Evolutionary conservation across 1,284 basidiomycete species (phyloP).

Genomic region (Papiliotrema terrestris): DNA sequence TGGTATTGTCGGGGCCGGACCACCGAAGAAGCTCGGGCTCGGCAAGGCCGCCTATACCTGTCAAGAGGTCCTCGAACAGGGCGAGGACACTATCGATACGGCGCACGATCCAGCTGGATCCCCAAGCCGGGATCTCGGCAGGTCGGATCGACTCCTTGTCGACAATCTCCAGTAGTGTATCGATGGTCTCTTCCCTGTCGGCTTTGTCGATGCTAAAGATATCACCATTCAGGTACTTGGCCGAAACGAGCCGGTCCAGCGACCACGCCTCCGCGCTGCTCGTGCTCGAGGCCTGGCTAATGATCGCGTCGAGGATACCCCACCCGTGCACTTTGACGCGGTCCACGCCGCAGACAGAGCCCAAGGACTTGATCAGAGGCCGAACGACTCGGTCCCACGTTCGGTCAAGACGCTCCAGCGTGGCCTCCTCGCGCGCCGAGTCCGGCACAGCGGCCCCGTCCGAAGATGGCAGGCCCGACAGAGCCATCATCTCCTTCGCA

Average conservation of each 20-base stretch:
- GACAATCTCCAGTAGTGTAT: constrained; percentile 12
- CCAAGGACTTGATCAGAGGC: constrained; percentile 30
- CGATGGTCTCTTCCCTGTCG: constrained; percentile 19
- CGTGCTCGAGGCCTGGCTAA: background rate
- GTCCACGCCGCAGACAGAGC: constrained; percentile 35
- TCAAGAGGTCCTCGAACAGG: constrained; percentile 31
- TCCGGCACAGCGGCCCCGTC: constrained; percentile 24
- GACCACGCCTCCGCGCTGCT: constrained; percentile 8
- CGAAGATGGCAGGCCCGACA: constrained; percentile 35
- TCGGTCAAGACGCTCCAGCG: constrained; percentile 29
- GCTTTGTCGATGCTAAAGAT: constrained; percentile 24
- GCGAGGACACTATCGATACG: constrained; percentile 31
- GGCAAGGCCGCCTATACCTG: constrained; percentile 30
- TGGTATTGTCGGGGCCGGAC: constrained; percentile 16
- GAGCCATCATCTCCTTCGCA: constrained; percentile 24
- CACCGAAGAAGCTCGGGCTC: constrained; percentile 17
- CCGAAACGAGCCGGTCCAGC: constrained; percentile 29
- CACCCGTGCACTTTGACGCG: constrained; percentile 35
- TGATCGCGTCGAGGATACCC: constrained; percentile 39
- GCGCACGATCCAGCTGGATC: constrained; percentile 31
- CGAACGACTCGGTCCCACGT: constrained; percentile 35
- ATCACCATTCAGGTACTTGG: constrained; percentile 28
- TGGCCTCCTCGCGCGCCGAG: constrained; percentile 18
- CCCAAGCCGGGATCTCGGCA: constrained; percentile 37
- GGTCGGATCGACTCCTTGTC: constrained; percentile 23